Evolutionary conservation across 768 basidiomycete species (phyloP).

Genomic region (Trametes sanguinea): DNA sequence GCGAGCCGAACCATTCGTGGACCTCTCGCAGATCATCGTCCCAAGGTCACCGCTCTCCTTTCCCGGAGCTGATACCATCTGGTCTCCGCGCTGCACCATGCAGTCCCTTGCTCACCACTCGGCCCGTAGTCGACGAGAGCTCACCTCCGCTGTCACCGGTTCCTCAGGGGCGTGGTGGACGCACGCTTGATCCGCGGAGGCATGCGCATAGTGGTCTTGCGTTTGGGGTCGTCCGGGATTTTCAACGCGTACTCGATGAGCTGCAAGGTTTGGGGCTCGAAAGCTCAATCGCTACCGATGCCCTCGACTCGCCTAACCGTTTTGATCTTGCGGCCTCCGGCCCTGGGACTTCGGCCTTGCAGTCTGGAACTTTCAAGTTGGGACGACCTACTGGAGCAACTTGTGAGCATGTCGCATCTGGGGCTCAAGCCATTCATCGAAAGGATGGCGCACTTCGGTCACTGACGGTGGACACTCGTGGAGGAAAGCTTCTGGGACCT

Average conservation of each 20-base stretch:
- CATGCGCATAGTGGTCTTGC: conserved; percentile 15
- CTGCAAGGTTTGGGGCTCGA: conserved; percentile 19
- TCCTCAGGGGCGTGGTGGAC: conserved; percentile 6
- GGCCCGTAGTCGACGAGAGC: conserved; percentile 13
- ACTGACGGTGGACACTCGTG: not conserved
- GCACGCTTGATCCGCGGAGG: conserved; percentile 15
- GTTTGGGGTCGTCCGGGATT: conserved; percentile 21
- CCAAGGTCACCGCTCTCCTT: conserved; percentile 9
- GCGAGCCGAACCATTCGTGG: conserved; percentile 2
- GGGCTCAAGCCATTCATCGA: no score
- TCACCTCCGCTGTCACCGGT: conserved; percentile 8
- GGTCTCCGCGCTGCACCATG: conserved; percentile 19
- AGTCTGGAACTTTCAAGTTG: not conserved
- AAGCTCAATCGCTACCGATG: not conserved
- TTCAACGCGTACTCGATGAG: conserved; percentile 19
- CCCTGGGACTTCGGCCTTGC: not conserved
- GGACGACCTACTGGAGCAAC: no score
- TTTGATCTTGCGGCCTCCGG: not conserved
- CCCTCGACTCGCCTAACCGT: not conserved
- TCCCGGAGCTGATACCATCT: conserved; percentile 12
- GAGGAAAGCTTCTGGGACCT: not conserved
- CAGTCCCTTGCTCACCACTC: conserved; percentile 16
- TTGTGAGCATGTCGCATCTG: no score
- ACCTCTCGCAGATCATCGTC: conserved; percentile 20
- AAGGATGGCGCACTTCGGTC: no score